Evolutionary conservation across 148 eudicot species (phyloP).

Genomic region (Nepenthes gracilis): DNA sequence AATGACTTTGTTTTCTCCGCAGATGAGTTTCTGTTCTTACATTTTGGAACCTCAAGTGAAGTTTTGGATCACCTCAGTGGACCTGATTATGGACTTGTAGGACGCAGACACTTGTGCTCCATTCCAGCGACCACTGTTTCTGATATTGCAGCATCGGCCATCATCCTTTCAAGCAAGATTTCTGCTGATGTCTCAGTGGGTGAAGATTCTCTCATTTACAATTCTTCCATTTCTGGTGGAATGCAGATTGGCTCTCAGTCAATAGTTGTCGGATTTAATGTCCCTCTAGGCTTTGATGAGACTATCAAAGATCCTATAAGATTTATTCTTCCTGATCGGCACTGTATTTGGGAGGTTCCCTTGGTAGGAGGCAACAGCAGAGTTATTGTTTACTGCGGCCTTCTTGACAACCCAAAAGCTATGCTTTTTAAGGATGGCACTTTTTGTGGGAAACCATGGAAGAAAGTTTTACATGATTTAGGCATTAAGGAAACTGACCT

Average conservation of each 20-base stretch:
- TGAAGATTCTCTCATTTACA: conserved; percentile 88
- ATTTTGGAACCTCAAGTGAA: conserved; percentile 98
- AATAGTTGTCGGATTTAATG: conserved; percentile 64
- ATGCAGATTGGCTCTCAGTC: conserved; percentile 82
- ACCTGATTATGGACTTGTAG: conserved; percentile 57
- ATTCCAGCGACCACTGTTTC: conserved; percentile 91
- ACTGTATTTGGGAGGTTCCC: conserved; percentile 99
- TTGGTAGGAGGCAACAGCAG: conserved; percentile 55
- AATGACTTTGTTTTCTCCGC: conserved; percentile 10
- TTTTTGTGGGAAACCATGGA: conserved; percentile 96
- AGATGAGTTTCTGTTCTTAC: conserved; percentile 87
- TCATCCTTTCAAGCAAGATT: conserved; percentile 75
- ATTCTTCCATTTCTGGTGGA: conserved; percentile 72
- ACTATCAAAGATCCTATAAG: conserved; percentile 22
- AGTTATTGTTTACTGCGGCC: conserved; percentile 88
- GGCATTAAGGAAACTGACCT: conserved; percentile 62
- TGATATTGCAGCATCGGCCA: conserved; percentile 89
- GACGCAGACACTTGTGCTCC: conserved; percentile 89
- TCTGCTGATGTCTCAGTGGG: conserved; percentile 81
- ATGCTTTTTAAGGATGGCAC: conserved; percentile 60
- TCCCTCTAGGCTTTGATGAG: conserved; percentile 32
- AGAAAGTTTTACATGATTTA: conserved; percentile 65
- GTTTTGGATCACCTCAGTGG: conserved; percentile 86
- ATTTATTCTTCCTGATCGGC: conserved; percentile 95
- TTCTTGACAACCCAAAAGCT: conserved; percentile 90